These are phyloP conservation scores for Telfairia occidentalis DNA, from an alignment of 331 rosid genomes.

Conservation along the genomic window DNA sequence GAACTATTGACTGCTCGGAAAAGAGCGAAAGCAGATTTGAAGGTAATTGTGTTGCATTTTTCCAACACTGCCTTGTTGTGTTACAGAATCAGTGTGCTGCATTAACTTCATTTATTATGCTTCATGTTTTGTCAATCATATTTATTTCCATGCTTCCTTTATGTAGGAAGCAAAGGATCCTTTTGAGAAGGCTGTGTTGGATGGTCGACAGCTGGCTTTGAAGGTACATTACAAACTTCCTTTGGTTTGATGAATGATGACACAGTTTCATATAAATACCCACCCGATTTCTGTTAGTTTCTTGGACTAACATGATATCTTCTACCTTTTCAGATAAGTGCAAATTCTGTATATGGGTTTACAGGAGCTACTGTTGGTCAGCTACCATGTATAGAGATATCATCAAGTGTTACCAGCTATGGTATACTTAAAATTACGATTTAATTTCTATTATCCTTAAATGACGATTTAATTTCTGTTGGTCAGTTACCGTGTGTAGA, in stretches of 20 bases:
- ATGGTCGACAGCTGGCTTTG: conserved; percentile 87
- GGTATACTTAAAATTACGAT: conserved; percentile 32
- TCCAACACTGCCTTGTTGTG: background rate
- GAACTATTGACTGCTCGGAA: conserved; percentile 85
- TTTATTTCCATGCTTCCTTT: conserved; percentile 7
- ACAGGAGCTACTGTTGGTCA: conserved; percentile 96
- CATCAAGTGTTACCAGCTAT: conserved; percentile 98
- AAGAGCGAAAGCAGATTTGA: conserved; percentile 93
- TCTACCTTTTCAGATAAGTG: conserved; percentile 57
- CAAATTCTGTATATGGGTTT: conserved; percentile 96
- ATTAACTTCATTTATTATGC: conserved; percentile 3
- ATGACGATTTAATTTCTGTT: too few species aligned
- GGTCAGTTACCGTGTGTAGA: too few species aligned
- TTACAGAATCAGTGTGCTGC: background rate
- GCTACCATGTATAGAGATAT: conserved; percentile 88
- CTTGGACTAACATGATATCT: background rate
- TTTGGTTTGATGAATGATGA: background rate
- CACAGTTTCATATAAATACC: background rate
- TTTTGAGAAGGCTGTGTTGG: conserved; percentile 88
- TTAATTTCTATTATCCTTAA: background rate
- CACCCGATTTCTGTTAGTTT: conserved; percentile 11
- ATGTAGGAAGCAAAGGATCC: conserved; percentile 86
- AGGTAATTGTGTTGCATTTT: conserved; percentile 38
- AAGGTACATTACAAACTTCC: conserved; percentile 32
- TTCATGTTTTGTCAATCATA: background rate